These are phyloP conservation scores for Eimeria sp. DNA, from an alignment of 169 alveolate species.

Conservation along the genomic window DNA sequence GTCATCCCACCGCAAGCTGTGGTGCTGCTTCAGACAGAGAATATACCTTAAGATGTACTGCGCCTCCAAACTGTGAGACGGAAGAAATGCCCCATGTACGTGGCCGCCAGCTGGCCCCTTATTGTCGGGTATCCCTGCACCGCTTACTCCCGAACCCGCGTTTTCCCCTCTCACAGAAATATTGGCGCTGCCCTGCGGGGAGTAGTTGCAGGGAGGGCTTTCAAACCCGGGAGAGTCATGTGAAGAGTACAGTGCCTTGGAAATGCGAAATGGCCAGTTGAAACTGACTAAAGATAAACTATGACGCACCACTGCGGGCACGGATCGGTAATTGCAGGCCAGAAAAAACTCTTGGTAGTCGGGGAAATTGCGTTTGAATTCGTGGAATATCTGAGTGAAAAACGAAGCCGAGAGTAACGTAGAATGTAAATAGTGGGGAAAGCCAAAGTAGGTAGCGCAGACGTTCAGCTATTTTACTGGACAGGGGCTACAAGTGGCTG, in stretches of 20 bases:
- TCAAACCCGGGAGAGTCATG: not conserved
- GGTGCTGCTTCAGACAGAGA: slow-evolving; percentile 76
- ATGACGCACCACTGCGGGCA: slow-evolving; percentile 70
- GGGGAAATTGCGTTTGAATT: slow-evolving; percentile 44
- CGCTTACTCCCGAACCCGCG: not conserved
- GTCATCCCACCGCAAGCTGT: slow-evolving; percentile 88
- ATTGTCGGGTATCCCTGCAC: not conserved
- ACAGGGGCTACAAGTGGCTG: not conserved
- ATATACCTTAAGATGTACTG: slow-evolving; percentile 85
- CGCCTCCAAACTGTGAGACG: slow-evolving; percentile 83
- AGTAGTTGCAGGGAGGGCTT: not conserved
- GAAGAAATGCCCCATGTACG: slow-evolving; percentile 66
- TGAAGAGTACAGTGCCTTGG: slow-evolving; percentile 44
- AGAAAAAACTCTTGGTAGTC: slow-evolving; percentile 53
- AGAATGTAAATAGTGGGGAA: not conserved
- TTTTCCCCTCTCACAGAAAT: not conserved
- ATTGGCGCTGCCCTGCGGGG: not conserved
- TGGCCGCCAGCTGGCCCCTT: not conserved
- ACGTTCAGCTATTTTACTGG: not conserved
- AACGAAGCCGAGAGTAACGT: not conserved
- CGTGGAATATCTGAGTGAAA: slow-evolving; percentile 59
- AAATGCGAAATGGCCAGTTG: slow-evolving; percentile 71
- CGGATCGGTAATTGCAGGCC: slow-evolving; percentile 65
- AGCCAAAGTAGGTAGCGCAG: not conserved
- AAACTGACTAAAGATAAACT: slow-evolving; percentile 47